Percentiles rank a stretch among this genome's conserved stretches.
Evolutionary conservation across 169 alveolate genomes (phyloP).

Genomic region (Plasmodium knowlesi): DNA sequence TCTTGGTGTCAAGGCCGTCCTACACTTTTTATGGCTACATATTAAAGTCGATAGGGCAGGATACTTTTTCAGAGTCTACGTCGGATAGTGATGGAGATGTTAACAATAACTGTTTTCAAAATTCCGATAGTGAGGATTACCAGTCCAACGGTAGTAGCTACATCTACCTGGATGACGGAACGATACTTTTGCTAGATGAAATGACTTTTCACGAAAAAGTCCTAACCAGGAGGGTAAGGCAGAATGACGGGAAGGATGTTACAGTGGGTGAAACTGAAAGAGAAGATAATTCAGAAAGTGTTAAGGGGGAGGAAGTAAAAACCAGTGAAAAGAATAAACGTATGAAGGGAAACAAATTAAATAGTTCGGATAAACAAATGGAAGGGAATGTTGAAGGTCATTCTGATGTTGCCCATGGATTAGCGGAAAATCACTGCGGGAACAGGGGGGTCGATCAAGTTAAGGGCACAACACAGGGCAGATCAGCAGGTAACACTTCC

Average conservation of each 20-base stretch:
- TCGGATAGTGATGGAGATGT: slow-evolving; percentile 1
- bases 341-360: background rate
- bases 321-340: background rate
- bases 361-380: background rate
- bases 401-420: background rate
- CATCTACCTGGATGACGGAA: slow-evolving; percentile 45
- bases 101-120: background rate
- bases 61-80: background rate
- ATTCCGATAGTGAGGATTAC: background rate
- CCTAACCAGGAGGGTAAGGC: background rate
- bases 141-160: background rate
- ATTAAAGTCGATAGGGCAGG: slow-evolving; percentile 3
- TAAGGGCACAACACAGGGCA: background rate
- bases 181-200: slow-evolving; percentile 37
- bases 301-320: background rate
- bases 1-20: slow-evolving; percentile 84
- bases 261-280: background rate
- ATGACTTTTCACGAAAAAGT: slow-evolving; percentile 22
- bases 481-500: background rate
- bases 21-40: slow-evolving; percentile 79
- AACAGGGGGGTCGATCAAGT: background rate
- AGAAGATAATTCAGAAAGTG: background rate
- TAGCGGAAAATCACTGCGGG: background rate
- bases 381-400: background rate
- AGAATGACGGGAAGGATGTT: background rate